Conservation (phyloP, 805 yeast species). For the Metschnikowia arizonensis region DNA sequence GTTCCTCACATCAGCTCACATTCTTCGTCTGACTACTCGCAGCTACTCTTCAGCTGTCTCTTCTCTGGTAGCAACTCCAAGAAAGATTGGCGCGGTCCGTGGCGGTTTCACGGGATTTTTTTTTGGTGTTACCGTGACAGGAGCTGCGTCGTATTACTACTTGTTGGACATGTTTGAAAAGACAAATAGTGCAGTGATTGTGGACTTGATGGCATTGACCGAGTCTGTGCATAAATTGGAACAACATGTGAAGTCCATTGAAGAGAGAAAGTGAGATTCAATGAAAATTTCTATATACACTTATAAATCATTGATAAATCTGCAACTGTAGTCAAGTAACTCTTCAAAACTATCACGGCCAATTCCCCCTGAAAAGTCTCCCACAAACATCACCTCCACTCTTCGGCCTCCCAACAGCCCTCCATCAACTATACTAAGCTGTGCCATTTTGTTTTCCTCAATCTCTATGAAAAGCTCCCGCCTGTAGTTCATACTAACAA, state of each 20-base stretch:
- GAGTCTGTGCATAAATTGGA: constrained; percentile 65
- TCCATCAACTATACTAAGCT: constrained; percentile 49
- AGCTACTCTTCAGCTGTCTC: constrained; percentile 26
- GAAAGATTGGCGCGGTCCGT: constrained; percentile 39
- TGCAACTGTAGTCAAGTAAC: constrained; percentile 23
- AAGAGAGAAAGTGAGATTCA: constrained; percentile 35
- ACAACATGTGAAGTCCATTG: constrained; percentile 62
- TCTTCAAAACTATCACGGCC: constrained; percentile 21
- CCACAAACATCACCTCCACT: constrained; percentile 30
- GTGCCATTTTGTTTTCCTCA: constrained; percentile 32
- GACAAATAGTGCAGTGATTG: constrained; percentile 66
- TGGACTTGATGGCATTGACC: constrained; percentile 70
- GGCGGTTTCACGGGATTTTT: constrained; percentile 70
- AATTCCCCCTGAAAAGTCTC: constrained; percentile 13
- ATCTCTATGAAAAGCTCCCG: constrained; percentile 43
- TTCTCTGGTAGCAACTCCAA: constrained; percentile 24
- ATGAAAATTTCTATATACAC: constrained; percentile 1
- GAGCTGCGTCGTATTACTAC: constrained; percentile 73
- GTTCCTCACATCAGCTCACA: constrained; percentile 3
- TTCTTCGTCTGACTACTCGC: constrained; percentile 3
- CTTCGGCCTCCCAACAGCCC: constrained; percentile 55
- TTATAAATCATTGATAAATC: constrained; percentile 19
- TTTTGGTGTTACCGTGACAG: constrained; percentile 70
- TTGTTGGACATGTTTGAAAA: constrained; percentile 72
- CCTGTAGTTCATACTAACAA: constrained; percentile 41